Base-by-base conservation (phyloP, 768 basidiomycete genomes). In the Tulasnella sp. region DNA sequence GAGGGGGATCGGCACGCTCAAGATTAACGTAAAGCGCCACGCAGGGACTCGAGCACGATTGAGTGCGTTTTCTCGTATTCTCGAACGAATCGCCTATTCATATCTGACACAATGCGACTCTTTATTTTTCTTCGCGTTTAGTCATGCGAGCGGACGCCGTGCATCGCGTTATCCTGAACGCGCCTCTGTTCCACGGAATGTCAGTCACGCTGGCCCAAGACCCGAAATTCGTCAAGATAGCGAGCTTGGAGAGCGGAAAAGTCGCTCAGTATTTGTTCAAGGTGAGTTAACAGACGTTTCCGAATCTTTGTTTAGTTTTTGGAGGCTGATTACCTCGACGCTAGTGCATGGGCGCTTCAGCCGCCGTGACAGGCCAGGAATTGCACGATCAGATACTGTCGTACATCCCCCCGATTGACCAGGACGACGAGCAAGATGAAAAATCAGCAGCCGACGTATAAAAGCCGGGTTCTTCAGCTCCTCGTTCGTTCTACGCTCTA, bases 141-240 rank as follows among this genome's bases (percentile, higher is more conserved):
- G 81, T 82, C 32, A 82, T 82, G 81, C 76, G 81, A 17, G 80
- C 81, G 9, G 81, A 82, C 64, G 81, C 80, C 26, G 80, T 81
- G 32, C 74, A 80, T n/a, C 78, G 81, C 2, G 73, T 81, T 19
- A 78, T 82, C 67, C 74, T 82, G 64, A 82, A 82, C 72, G 78
- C 79, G 11, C 75, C 77, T 16, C 76, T 82, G 34, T 81, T 80
- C 73, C 75, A 76, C 22, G 79, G 79, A 1, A 78, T 80, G 77
- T 74, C 74, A 11, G 76, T 76, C 63, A 70, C 77, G 17, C 72
- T 79, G 29, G 77, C 78, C 35, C 41, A 44, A 42, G 80, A 79
- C 39, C 74, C 74, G 12, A 72, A 73, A 62, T 74, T 62, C 65
- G 44, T 74, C 17, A 74, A 74, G 41, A 22, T 74, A 7, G 44